A percentile compares a stretch with the other conserved stretches of the same genome.
These are phyloP conservation scores for Hirsutella minnesotensis DNA, from an alignment of 2,329 filamentous ascomycete genomes.

Conservation along the genomic window DNA sequence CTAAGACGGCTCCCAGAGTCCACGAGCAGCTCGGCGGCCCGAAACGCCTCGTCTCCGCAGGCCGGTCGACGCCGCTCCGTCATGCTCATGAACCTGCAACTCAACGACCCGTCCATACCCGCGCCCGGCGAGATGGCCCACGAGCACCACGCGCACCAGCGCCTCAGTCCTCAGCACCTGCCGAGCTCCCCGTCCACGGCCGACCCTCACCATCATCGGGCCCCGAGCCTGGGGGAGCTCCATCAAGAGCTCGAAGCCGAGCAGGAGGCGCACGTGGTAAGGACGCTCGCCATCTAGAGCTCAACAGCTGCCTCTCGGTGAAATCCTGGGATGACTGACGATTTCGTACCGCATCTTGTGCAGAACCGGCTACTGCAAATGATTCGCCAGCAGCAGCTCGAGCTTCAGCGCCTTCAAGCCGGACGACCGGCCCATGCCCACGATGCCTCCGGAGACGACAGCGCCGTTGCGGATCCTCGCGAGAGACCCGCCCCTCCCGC, in stretches of 20 bases:
- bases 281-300: too few relatives aligned
- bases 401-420: constrained; percentile 50
- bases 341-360: too few relatives aligned
- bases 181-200: constrained; percentile 33
- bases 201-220: constrained; percentile 52
- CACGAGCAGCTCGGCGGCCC: constrained; percentile 38
- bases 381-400: constrained; percentile 65
- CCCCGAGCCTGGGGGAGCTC: constrained; percentile 63
- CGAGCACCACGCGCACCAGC: constrained; percentile 18
- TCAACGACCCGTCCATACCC: constrained; percentile 59
- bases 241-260: constrained; percentile 72
- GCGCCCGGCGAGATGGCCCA: constrained; percentile 58
- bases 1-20: constrained; percentile 24
- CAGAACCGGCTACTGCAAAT: constrained; percentile 66
- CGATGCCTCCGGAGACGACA: constrained; percentile 37
- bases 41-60: constrained; percentile 31
- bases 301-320: too few relatives aligned
- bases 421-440: constrained; percentile 22
- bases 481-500: constrained; percentile 29
- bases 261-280: constrained; percentile 65
- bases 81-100: constrained; percentile 60
- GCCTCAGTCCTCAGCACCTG: constrained; percentile 32
- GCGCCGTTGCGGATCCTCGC: constrained; percentile 27
- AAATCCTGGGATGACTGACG: too few relatives aligned
- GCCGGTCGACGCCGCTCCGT: constrained; percentile 51